phyloP scores from a whole-genome alignment of 2,329 filamentous ascomycete genomes.

The Chaetomiaceae sp. region DNA sequence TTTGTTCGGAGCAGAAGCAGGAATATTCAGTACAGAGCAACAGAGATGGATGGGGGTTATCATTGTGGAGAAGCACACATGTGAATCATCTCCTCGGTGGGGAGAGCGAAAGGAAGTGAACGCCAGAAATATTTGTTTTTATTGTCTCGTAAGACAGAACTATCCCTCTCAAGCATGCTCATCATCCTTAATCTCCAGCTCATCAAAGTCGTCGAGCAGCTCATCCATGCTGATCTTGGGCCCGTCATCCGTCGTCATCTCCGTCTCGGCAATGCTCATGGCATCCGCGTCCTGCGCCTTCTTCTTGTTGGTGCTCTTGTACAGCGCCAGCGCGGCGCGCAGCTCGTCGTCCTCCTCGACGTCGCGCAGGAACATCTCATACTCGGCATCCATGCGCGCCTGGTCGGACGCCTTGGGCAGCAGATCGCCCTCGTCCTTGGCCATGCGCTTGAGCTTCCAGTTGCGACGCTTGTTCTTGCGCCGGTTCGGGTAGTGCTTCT shows the following conservation, averaged over 20 bases:
- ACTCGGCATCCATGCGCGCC: constrained; percentile 84
- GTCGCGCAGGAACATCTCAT: constrained; percentile 94
- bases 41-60: too few relatives aligned
- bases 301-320: constrained; percentile 61
- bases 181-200: constrained; percentile 65
- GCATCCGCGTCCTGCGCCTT: constrained; percentile 37
- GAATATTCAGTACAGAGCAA: too few relatives aligned
- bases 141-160: neutral
- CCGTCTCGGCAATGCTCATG: constrained; percentile 64
- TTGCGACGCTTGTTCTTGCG: constrained; percentile 78
- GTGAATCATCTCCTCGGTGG: too few relatives aligned
- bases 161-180: constrained; percentile 6
- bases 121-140: neutral
- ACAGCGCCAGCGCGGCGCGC: constrained; percentile 76
- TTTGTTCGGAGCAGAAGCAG: too few relatives aligned
- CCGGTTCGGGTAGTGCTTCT: constrained; percentile 85
- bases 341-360: constrained; percentile 94
- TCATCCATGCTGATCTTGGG: constrained; percentile 74
- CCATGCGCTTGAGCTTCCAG: constrained; percentile 95
- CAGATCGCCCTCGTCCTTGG: constrained; percentile 81
- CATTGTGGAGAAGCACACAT: too few relatives aligned
- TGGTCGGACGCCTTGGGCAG: constrained; percentile 83
- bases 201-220: constrained; percentile 88
- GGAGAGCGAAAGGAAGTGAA: too few relatives aligned
- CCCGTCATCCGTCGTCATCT: constrained; percentile 55